Base-by-base conservation (phyloP, 768 basidiomycete genomes). In the Termitomyces eurrhizus region DNA sequence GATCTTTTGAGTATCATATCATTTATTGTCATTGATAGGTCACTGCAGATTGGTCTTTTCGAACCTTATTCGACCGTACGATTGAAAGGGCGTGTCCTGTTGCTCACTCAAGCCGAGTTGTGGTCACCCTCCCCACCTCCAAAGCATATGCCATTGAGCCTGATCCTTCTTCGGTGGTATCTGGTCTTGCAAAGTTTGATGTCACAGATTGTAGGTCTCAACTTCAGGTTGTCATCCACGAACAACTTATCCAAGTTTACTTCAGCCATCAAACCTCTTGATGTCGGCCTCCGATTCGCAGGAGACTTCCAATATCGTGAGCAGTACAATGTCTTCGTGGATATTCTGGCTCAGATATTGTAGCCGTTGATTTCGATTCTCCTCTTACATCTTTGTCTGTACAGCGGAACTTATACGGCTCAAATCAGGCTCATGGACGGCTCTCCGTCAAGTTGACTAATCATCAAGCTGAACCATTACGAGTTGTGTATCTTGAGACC, bases 401-500 rank as follows among this genome's bases (percentile, higher is more conserved):
- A 4, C 83, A 80, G 37, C 87, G 96, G 13, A 86, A 84, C 0
- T 78, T 96, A 24, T 82, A 81, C 42, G 90, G 93, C 21, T 79
- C 85, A 13, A 87, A 83, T 56, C 94, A 95, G 70, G 88, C 87
- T 11, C 82, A 80, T 49, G 95, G 93, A 4, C 78, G 82, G 16
- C 85, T 99, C 21, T 81, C 81, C 48, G 72, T 95, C 13, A 76
- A 80, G 26, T 71, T 98, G 55, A 78, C 69, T 7, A 97, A 96
- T 68, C 79, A 84, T 62, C 75, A 75, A 42, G 63, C 74, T 21
- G 68, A 73, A 6, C 64, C 77, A 1, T 64, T 85, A 24, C 71
- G 76, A 21, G 78, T 88, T 0, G 71, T 88, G 9, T 97, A 95
- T 72, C 81, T 95, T 48, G 97, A 98, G 74, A 90, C 90, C 1